Percentiles rank a stretch among this genome's conserved stretches.
phyloP scores from a whole-genome alignment of 73 alveolate genomes.

The Stentor roeselii region DNA sequence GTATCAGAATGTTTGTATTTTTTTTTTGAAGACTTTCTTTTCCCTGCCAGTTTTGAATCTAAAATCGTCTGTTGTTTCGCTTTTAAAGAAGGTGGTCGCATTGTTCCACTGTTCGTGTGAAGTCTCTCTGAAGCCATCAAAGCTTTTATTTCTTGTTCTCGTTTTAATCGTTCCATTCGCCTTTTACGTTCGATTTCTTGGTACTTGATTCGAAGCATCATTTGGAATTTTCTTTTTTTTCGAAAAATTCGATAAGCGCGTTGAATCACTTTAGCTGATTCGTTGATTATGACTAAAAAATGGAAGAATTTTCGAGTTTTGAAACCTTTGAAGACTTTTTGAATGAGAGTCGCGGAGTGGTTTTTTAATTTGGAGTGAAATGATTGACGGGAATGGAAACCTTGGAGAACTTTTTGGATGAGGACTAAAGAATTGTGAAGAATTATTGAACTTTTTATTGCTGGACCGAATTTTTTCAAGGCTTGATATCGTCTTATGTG shows the following conservation, averaged over 20 bases:
- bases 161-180: background rate
- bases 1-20: background rate
- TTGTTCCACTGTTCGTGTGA: background rate
- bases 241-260: background rate
- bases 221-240: background rate
- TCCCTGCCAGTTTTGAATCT: background rate
- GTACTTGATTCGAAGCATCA: background rate
- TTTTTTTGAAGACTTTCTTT: background rate
- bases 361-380: background rate
- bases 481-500: background rate
- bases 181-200: background rate
- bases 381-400: background rate
- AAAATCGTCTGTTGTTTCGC: background rate
- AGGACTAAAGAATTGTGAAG: background rate
- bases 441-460: background rate
- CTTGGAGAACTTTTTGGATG: background rate
- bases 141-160: constrained; percentile 17
- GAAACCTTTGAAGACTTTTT: background rate
- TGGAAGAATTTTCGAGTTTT: background rate
- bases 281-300: background rate
- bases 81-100: background rate
- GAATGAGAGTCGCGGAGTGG: background rate
- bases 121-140: background rate
- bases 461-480: background rate
- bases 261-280: background rate